Base-by-base conservation (phyloP, 2,329 filamentous ascomycete species). In the Graphium sp. region DNA sequence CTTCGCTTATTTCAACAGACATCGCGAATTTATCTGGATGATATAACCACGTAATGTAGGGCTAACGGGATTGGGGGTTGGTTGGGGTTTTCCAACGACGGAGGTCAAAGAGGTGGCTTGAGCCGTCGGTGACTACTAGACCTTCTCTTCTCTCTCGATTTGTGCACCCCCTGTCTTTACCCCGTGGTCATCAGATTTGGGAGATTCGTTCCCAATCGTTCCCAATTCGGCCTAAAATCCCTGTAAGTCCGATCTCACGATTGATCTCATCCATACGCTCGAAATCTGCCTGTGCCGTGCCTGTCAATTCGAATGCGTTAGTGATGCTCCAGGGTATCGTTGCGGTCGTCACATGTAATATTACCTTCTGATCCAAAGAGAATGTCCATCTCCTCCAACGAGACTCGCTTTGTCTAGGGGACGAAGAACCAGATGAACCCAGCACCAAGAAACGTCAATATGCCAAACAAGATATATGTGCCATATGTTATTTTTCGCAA, bases 201-300 rank as follows among this genome's bases (percentile, higher is more conserved):
- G n/a, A n/a, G n/a, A n/a, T n/a, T n/a, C n/a, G n/a, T n/a, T n/a
- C n/a, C n/a, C n/a, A n/a, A n/a, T n/a, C n/a, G n/a, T n/a, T n/a
- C n/a, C n/a, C n/a, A n/a, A n/a, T n/a, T n/a, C n/a, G n/a, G n/a
- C n/a, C n/a, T n/a, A 59, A 39, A 36, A 60, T 45, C n/a, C 48
- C 46, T 2, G 46, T 55, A 2, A 81, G 52, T 0, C 77, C 77
- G 35, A 83, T 71, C 40, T 80, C 74, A 18, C 56, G 52, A 44
- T 80, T 74, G 40, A 83, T 79, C 45, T 76, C 68, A n/a, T 62
- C 61, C 72, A 81, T 81, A 17, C 76, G 63, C 49, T 77, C 71
- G 30, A 65, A 59, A 41, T 82, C 75, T 2, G 71, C 68, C 27
- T 67, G 61, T 0, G 74, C 74, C 3, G 66, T 62, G n/a, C 75